Conservation (phyloP, 139 green algal species). For the Tetradesmus obliquus region DNA sequence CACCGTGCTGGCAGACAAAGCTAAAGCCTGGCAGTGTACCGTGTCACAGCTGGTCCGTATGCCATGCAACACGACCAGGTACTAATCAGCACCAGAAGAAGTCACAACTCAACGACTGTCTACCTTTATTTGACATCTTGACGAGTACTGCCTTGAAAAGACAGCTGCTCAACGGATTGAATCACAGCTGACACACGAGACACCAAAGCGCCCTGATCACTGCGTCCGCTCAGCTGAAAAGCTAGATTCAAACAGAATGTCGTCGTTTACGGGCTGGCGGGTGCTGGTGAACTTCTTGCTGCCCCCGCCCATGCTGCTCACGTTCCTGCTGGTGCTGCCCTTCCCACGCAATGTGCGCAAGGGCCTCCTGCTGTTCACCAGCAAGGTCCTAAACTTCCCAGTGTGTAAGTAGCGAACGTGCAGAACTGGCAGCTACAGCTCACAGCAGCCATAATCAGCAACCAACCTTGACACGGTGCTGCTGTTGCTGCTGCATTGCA, state of each 20-base stretch:
- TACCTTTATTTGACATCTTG: neutral
- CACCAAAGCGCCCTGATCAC: neutral
- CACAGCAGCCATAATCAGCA: neutral
- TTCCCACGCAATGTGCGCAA: constrained; percentile 48
- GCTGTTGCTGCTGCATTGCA: constrained; percentile 9
- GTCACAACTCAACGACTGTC: neutral
- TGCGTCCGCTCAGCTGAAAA: neutral
- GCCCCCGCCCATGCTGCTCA: constrained; percentile 39
- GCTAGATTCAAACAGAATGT: neutral
- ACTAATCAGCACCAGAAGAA: neutral
- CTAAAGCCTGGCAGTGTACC: neutral
- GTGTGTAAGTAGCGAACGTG: constrained; percentile 14
- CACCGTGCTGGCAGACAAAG: neutral
- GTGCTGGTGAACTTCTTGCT: constrained; percentile 43
- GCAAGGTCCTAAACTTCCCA: constrained; percentile 26
- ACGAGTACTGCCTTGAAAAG: neutral
- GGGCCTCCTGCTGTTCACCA: constrained; percentile 41
- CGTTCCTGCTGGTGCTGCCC: constrained; percentile 46
- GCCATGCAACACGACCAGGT: neutral
- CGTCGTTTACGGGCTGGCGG: constrained; percentile 33
- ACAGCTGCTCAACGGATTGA: neutral
- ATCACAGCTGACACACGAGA: neutral
- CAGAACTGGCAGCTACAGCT: neutral
- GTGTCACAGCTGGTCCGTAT: neutral
- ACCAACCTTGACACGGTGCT: neutral